Base-by-base conservation (phyloP, 1,284 basidiomycete species). In the Sporisorium exsertum region DNA sequence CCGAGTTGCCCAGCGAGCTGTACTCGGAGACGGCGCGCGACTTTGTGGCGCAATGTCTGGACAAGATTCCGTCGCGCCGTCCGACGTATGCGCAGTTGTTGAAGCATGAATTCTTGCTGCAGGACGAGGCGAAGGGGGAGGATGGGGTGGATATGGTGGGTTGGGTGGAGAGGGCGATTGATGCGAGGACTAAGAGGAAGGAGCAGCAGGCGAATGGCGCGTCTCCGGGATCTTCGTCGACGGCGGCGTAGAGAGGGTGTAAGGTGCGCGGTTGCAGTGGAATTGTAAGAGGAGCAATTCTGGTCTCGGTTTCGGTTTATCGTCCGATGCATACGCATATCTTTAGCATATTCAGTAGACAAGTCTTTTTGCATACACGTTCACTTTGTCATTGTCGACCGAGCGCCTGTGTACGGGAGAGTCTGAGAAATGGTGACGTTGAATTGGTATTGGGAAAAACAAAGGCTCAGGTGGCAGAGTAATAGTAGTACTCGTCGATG, bases 401-500 rank as follows among this genome's bases (percentile, higher is more conserved):
- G 35, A 9, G 7, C 6, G 35, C 8, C 6, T 35, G 35, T 47
- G 45, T 9, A 26, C 45, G 24, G n/a, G 15, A 20, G 24, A n/a
- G n/a, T n/a, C n/a, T n/a, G n/a, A n/a, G n/a, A n/a, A n/a, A n/a
- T n/a, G n/a, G n/a, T 3, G 16, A 26, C 5, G 4, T 42, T 22
- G 12, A 42, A 50, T 29, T 27, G 33, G 9, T n/a, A 18, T 40
- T 33, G 13, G 35, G n/a, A 16, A 40, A 20, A 51, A 35, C 3
- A 15, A 15, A 12, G 20, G n/a, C 50, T 74, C 58, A 81, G 1
- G 74, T 77, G 33, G 80, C 67, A 8, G 77, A 76, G 45, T 80
- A 97, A 88, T 95, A 97, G 88, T 96, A 92, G 87, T 96, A 96
- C 84, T 95, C 93, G 86, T 97, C 92, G 74, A 97, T 94, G 80